Evolutionary conservation across 345 rosid species (phyloP).

Genomic region (Gossypium bickii): DNA sequence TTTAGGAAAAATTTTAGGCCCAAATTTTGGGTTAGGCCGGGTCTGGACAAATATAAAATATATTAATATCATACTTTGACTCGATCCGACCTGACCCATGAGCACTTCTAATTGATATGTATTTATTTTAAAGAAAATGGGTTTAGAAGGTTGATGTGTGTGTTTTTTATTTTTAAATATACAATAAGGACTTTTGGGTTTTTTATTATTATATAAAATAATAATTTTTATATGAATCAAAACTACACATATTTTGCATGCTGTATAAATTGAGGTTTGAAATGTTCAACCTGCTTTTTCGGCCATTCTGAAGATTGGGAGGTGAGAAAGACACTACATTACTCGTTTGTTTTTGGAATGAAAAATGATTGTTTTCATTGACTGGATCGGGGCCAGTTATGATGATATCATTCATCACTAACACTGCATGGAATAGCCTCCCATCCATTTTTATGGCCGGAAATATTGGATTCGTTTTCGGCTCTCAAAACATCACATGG

Average conservation of each 20-base stretch:
- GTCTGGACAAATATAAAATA: too few relatives aligned
- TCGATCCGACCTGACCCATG: accelerated
- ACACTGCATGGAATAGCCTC: not conserved
- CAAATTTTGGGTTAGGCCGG: too few relatives aligned
- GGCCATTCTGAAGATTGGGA: not conserved
- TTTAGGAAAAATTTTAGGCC: too few relatives aligned
- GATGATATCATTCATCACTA: not conserved
- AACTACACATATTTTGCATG: not conserved
- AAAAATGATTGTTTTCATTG: not conserved
- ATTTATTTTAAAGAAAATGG: too few relatives aligned
- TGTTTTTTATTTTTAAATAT: too few relatives aligned
- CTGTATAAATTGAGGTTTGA: not conserved
- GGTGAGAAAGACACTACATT: not conserved
- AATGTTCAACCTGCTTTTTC: not conserved
- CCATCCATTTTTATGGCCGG: not conserved
- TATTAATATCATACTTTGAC: too few relatives aligned
- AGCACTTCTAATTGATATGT: too few relatives aligned
- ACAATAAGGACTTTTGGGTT: too few relatives aligned
- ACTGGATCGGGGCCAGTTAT: not conserved
- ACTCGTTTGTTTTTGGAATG: not conserved
- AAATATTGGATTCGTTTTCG: not conserved
- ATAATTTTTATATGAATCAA: not conserved
- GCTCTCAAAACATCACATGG: not conserved
- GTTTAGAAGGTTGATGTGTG: too few relatives aligned
- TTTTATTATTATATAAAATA: too few relatives aligned